Evolutionary conservation across 1,139 yeast species (phyloP).

Genomic region (Taphrina deformans): DNA sequence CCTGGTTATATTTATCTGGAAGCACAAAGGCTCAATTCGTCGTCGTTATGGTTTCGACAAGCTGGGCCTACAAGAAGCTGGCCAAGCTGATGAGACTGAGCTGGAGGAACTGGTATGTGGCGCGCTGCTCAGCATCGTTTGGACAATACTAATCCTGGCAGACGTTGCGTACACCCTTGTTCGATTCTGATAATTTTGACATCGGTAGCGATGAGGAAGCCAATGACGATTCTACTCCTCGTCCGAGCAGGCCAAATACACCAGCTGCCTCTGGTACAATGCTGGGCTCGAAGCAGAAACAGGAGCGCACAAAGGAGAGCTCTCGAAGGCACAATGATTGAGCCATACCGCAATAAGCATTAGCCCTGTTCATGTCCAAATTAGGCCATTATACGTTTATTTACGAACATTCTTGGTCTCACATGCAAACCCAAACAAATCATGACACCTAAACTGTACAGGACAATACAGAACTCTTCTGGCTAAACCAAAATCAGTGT

Average conservation of each 20-base stretch:
- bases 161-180: slow-evolving; percentile 28
- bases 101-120: slow-evolving; percentile 38
- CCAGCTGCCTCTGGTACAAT: neutral
- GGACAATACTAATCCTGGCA: slow-evolving; percentile 27
- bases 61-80: slow-evolving; percentile 19
- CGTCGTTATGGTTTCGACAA: slow-evolving; percentile 34
- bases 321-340: neutral
- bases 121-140: slow-evolving; percentile 33
- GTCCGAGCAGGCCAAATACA: neutral
- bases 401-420: neutral
- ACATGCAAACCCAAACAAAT: neutral
- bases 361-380: neutral
- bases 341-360: neutral
- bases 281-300: slow-evolving; percentile 41
- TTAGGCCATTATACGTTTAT: neutral
- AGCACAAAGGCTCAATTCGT: slow-evolving; percentile 36
- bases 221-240: slow-evolving; percentile 11
- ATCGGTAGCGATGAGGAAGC: slow-evolving; percentile 15
- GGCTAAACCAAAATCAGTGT: neutral
- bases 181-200: slow-evolving; percentile 18
- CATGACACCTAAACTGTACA: neutral
- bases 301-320: neutral
- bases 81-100: slow-evolving; percentile 33
- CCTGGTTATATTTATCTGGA: slow-evolving; percentile 41
- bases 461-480: neutral